Evolutionary conservation across 164 flowering plant genomes (phyloP).

Genomic region (Piper longum): DNA sequence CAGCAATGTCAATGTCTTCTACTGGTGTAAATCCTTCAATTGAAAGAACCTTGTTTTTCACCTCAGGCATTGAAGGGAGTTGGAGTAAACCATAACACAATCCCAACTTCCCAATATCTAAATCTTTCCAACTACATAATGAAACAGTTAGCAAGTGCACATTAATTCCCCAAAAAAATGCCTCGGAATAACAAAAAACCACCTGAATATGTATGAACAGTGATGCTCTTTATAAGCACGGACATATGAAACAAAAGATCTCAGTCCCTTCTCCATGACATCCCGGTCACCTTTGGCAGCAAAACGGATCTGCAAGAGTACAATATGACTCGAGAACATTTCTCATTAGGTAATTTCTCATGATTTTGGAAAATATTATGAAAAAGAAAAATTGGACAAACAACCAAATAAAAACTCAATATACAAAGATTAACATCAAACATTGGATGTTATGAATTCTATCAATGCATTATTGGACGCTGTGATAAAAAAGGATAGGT

Average conservation of each 20-base stretch:
- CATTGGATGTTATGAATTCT: too few species aligned
- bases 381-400: too few species aligned
- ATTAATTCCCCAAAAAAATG: neutral
- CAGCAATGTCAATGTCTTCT: slow-evolving; percentile 50
- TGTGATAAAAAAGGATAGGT: too few species aligned
- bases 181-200: neutral
- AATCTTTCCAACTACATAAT: slow-evolving; percentile 69
- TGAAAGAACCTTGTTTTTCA: slow-evolving; percentile 59
- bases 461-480: too few species aligned
- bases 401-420: too few species aligned
- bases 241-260: slow-evolving; percentile 76
- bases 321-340: too few species aligned
- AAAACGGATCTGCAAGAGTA: slow-evolving; percentile 43
- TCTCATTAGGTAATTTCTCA: too few species aligned
- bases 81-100: slow-evolving; percentile 90
- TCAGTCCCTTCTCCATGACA: slow-evolving; percentile 87
- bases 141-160: neutral
- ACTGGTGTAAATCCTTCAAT: slow-evolving; percentile 56
- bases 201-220: slow-evolving; percentile 92
- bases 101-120: slow-evolving; percentile 81
- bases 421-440: too few species aligned
- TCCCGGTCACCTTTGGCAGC: slow-evolving; percentile 82
- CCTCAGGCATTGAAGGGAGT: slow-evolving; percentile 78
- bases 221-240: slow-evolving; percentile 97
- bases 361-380: too few species aligned